A percentile compares a stretch with the other conserved stretches of the same genome.
phyloP scores from a whole-genome alignment of 768 basidiomycete species.

The Rhodotorula sphaerocarpa region DNA sequence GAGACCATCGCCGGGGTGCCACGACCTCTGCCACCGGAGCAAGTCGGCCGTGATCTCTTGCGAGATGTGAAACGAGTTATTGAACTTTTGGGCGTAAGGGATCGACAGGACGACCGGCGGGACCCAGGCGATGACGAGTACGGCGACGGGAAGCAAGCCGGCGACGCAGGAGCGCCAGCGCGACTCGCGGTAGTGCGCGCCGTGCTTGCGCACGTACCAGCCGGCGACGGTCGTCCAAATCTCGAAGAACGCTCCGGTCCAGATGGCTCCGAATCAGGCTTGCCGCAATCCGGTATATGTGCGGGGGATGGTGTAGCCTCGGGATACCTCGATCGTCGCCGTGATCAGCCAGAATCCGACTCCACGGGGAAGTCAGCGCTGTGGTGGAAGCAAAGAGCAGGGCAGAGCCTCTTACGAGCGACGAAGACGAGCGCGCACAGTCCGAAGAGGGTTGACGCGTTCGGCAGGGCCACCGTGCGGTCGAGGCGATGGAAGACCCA shows the following conservation, averaged over 20 bases:
- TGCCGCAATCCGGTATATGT: neutral
- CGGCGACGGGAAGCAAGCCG: neutral
- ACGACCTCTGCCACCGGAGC: neutral
- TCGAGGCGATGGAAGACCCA: conserved; percentile 19
- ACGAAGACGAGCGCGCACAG: conserved; percentile 13
- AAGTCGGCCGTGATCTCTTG: neutral
- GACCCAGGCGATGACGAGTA: conserved; percentile 6
- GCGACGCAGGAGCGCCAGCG: neutral
- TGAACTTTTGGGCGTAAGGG: neutral
- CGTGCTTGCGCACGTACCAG: conserved; percentile 19
- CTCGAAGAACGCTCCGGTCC: conserved; percentile 16
- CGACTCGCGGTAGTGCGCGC: conserved; percentile 11
- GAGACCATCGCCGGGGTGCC: neutral
- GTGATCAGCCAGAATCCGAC: conserved; percentile 10
- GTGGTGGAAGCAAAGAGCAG: too few species aligned
- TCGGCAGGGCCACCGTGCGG: conserved; percentile 13
- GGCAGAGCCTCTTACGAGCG: neutral
- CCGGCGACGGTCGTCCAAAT: conserved; percentile 10
- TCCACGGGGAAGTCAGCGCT: neutral
- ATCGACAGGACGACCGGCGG: conserved; percentile 8
- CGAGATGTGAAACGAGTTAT: neutral
- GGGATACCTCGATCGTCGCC: conserved; percentile 1
- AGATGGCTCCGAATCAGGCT: conserved; percentile 4
- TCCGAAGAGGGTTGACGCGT: neutral
- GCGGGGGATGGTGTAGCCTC: neutral